A percentile compares a stretch with the other conserved stretches of the same genome.
phyloP scores from a whole-genome alignment of 306 rosid species.

The Betula pendula region DNA sequence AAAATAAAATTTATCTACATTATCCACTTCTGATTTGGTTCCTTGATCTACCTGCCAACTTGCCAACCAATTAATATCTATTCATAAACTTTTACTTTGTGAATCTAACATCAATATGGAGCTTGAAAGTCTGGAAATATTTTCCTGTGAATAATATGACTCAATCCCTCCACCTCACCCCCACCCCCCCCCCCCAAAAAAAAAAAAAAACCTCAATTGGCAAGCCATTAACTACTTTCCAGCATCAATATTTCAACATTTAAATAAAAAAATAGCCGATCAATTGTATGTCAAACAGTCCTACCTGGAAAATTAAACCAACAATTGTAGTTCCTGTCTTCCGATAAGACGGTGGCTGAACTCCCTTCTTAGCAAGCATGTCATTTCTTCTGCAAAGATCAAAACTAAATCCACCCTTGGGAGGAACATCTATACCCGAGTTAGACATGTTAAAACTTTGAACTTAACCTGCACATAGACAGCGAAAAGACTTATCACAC shows the following conservation, averaged over 20 bases:
- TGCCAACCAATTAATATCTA: background rate
- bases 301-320: conserved; percentile 77
- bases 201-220: background rate
- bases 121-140: background rate
- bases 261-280: background rate
- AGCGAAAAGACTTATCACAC: background rate
- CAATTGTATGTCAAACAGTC: background rate
- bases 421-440: conserved; percentile 58
- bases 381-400: conserved; percentile 88
- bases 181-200: no score
- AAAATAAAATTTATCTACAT: background rate
- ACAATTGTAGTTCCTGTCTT: conserved; percentile 96
- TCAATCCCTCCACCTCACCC: background rate
- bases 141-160: background rate
- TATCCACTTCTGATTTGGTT: background rate
- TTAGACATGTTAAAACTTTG: conserved; percentile 48
- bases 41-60: background rate
- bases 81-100: background rate
- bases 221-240: background rate
- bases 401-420: conserved; percentile 84
- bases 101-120: background rate
- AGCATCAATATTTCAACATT: background rate
- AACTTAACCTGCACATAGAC: conserved; percentile 29
- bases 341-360: conserved; percentile 52
- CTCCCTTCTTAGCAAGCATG: conserved; percentile 76